Evolutionary conservation across 305 asterid genomes (phyloP), one percentile per base, ranked within the genome.

Genomic region (Solanum hybrid): DNA sequence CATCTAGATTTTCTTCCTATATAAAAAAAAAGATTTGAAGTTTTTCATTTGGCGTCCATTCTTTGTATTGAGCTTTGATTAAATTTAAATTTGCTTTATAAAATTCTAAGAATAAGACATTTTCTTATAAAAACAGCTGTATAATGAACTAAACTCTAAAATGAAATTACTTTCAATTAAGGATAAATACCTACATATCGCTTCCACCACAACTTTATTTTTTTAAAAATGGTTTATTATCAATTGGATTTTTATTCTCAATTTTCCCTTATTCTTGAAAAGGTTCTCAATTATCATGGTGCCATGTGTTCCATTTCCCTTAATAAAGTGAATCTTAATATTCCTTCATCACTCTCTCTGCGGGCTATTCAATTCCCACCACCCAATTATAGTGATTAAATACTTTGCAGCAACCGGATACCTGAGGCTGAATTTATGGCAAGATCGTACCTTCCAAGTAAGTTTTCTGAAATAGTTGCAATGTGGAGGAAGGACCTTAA

Each of bases 351-450:
- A 83, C 26, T 41, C 75, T 14, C 72, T 84, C 70, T 8, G 29
- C 73, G 17, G 38, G 57, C 39, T 41, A 41, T 84, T 45, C 41
- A 15, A 41, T 83, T 83, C 10, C 20, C 38, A 5, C 27, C 6
- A 83, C 39, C 38, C n/a, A 31, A 76, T 76, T 33, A 33, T 33
- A 33, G 34, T 33, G 34, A 32, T 32, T 32, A 32, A 31, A 13
- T 26, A 73, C 87, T 80, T 80, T 91, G 91, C 95, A 98, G 99
- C 94, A 95, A 96, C 86, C 99, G 99, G 92, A 95, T 97, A 94
- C 99, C 99, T 88, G 99, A 98, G 94, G 99, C 99, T 95, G 99
- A 99, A 90, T 92, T 98, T 93, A 98, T 98, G 99, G 99, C 99
- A 68, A 96, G 99, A 90, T 98, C 99, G 51, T 98, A 98, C 93